Percentiles rank a stretch among this genome's conserved stretches.
phyloP scores from a whole-genome alignment of 768 basidiomycete genomes.

The Clitopilus hobsonii region DNA sequence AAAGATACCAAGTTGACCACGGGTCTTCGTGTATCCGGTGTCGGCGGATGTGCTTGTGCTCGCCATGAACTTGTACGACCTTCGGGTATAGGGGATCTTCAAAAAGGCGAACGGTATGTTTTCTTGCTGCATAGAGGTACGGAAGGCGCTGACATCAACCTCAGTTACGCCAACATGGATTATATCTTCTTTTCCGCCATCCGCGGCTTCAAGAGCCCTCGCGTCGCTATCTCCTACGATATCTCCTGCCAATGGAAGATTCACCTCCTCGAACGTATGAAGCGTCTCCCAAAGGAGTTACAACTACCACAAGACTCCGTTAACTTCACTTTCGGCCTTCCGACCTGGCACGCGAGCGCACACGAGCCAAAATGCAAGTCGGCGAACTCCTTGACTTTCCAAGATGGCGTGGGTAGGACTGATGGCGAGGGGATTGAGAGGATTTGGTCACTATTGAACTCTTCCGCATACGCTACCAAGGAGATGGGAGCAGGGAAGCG shows the following conservation, averaged over 20 bases:
- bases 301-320: neutral
- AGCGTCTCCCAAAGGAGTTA: neutral
- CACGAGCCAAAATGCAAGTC: neutral
- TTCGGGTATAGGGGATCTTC: slow-evolving; percentile 7
- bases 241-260: slow-evolving; percentile 4
- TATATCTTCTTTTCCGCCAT: slow-evolving; percentile 6
- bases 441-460: slow-evolving; percentile 19
- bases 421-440: neutral
- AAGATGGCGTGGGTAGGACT: neutral
- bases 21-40: slow-evolving; percentile 5
- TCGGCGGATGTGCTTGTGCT: slow-evolving; percentile 7
- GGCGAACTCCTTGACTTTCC: neutral
- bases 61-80: slow-evolving; percentile 8
- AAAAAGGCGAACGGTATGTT: slow-evolving; percentile 12
- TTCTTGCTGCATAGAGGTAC: neutral
- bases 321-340: slow-evolving; percentile 16
- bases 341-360: slow-evolving; percentile 4
- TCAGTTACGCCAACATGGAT: slow-evolving; percentile 9
- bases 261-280: slow-evolving; percentile 1
- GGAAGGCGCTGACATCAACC: neutral
- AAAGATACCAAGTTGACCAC: slow-evolving; percentile 17
- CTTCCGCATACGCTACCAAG: slow-evolving; percentile 21
- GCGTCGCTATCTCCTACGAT: slow-evolving; percentile 6
- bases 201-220: neutral
- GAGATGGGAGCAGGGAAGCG: slow-evolving; percentile 31